phyloP scores from a whole-genome alignment of 345 rosid genomes.

The Triadica sebifera region DNA sequence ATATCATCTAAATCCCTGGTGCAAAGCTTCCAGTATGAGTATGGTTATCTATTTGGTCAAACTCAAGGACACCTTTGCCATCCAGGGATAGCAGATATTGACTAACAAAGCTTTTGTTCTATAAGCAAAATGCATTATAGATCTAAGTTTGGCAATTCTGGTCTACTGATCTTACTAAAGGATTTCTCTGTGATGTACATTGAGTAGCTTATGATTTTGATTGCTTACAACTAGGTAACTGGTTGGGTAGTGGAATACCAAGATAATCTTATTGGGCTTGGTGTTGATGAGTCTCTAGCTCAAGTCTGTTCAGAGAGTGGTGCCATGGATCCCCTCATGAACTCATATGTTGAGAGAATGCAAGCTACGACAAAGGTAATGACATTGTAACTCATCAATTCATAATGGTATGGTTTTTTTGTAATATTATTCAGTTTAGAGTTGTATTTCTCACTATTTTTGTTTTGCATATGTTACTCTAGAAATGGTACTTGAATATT shows the following conservation, averaged over 20 bases:
- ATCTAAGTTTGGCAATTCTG: not conserved
- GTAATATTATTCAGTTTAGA: not conserved
- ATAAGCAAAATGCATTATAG: conserved; percentile 1
- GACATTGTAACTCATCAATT: not conserved
- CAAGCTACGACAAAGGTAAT: conserved; percentile 94
- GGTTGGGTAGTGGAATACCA: conserved; percentile 99
- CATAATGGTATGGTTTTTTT: not conserved
- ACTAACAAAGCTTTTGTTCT: not conserved
- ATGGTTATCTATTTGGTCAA: not conserved
- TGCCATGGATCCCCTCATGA: conserved; percentile 98
- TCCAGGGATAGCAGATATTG: not conserved
- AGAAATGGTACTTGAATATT: conserved; percentile 99
- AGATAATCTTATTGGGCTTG: conserved; percentile 93
- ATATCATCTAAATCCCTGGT: conserved; percentile 3
- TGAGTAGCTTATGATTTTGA: conserved; percentile 25
- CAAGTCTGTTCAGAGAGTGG: conserved; percentile 99
- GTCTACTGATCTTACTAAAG: not conserved
- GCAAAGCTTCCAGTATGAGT: not conserved
- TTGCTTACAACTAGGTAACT: conserved; percentile 63
- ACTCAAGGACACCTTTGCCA: not conserved
- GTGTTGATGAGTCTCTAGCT: conserved; percentile 97
- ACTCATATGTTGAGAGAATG: conserved; percentile 97
- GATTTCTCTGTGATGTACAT: conserved; percentile 11
- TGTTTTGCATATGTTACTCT: conserved; percentile 23
- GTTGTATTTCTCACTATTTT: conserved; percentile 3